Evolutionary conservation across 2,329 filamentous ascomycete species (phyloP).

Genomic region (Penicillium sp.): DNA sequence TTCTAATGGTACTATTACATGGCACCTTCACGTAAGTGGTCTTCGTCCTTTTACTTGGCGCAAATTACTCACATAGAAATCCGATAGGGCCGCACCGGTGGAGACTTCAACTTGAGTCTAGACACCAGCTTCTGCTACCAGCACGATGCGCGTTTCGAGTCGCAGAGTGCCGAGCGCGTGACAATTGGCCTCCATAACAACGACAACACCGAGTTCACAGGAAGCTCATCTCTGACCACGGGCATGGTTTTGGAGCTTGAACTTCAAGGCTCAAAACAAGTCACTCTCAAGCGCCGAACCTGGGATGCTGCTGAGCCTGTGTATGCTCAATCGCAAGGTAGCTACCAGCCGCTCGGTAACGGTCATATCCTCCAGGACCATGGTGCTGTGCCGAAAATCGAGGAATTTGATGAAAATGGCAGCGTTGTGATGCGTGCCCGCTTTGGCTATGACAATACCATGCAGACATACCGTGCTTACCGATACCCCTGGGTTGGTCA

Average conservation of each 20-base stretch:
- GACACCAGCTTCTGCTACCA: conserved; percentile 28
- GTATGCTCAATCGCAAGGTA: conserved; percentile 27
- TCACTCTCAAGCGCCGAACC: conserved; percentile 14
- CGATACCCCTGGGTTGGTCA: conserved; percentile 22
- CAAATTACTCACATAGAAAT: background rate
- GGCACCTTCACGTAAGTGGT: conserved; percentile 24
- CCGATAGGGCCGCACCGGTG: conserved; percentile 23
- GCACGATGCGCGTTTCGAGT: conserved; percentile 33
- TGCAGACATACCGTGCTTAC: conserved; percentile 31
- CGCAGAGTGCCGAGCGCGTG: conserved; percentile 26
- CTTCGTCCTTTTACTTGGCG: background rate
- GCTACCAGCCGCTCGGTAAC: conserved; percentile 22
- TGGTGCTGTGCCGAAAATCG: conserved; percentile 33
- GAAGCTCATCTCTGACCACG: conserved; percentile 24
- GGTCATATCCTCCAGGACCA: conserved; percentile 31
- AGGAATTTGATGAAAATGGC: conserved; percentile 29
- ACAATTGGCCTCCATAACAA: conserved; percentile 32
- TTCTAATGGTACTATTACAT: conserved; percentile 24
- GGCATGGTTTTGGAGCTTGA: conserved; percentile 24
- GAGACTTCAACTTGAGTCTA: conserved; percentile 21
- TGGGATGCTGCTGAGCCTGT: conserved; percentile 24
- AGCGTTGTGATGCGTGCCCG: conserved; percentile 31
- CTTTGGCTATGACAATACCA: conserved; percentile 27
- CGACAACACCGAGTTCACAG: conserved; percentile 30
- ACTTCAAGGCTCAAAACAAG: conserved; percentile 15